These are phyloP conservation scores for Colletotrichum truncatum DNA, from an alignment of 2,329 filamentous ascomycete species.

Conservation along the genomic window DNA sequence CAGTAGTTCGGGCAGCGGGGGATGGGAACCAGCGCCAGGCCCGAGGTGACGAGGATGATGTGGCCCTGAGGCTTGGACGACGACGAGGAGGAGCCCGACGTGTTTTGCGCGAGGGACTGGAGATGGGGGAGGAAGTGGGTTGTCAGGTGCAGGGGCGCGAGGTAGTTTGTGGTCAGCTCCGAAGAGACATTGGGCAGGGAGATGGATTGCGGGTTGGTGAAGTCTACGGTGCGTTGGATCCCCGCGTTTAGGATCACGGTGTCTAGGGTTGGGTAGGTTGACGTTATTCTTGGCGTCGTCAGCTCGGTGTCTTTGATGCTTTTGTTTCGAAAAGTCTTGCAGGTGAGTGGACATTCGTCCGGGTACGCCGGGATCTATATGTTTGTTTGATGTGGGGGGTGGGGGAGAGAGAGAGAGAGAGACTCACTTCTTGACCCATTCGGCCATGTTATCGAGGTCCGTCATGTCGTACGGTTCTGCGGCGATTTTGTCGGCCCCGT, in stretches of 20 bases:
- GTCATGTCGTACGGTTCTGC: slow-evolving; percentile 53
- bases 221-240: slow-evolving; percentile 58
- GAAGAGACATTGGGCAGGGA: slow-evolving; percentile 45
- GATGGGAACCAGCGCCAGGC: slow-evolving; percentile 57
- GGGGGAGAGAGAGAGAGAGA: neutral
- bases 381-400: neutral
- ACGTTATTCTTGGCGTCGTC: slow-evolving; percentile 40
- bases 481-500: slow-evolving; percentile 53
- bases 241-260: slow-evolving; percentile 67
- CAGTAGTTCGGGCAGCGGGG: slow-evolving; percentile 59
- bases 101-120: slow-evolving; percentile 30
- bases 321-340: neutral
- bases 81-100: neutral
- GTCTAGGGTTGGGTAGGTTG: slow-evolving; percentile 59
- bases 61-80: slow-evolving; percentile 22
- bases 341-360: neutral
- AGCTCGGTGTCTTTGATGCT: neutral
- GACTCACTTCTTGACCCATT: slow-evolving; percentile 49
- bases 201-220: slow-evolving; percentile 49
- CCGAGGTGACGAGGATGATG: slow-evolving; percentile 49
- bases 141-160: slow-evolving; percentile 52
- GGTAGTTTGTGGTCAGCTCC: slow-evolving; percentile 59
- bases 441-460: slow-evolving; percentile 49
- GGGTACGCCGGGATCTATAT: neutral
- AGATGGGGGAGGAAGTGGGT: slow-evolving; percentile 57